Conservation (phyloP, 768 basidiomycete genomes). For the Pleurotus salmoneostramineus region DNA sequence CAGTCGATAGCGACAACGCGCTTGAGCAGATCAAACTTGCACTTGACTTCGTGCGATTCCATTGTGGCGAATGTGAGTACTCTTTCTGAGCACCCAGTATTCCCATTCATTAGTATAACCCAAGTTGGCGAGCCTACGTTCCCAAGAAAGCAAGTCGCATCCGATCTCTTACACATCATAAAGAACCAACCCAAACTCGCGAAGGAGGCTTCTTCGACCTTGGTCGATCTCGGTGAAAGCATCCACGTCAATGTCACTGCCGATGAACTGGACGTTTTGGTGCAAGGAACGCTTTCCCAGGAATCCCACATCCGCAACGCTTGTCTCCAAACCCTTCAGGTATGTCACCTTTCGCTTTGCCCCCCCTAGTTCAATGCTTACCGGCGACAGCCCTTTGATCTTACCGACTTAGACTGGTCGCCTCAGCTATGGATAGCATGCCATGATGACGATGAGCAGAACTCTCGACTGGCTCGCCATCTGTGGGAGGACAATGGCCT, state of each 20-base stretch:
- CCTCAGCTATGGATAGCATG: constrained; percentile 83
- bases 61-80: constrained; percentile 67
- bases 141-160: constrained; percentile 69
- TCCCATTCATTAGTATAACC: constrained; percentile 5
- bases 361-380: constrained; percentile 2
- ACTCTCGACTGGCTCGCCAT: constrained; percentile 71
- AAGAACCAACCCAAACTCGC: constrained; percentile 73
- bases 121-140: constrained; percentile 68
- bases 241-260: constrained; percentile 60
- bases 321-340: constrained; percentile 89
- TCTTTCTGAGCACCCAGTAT: neutral
- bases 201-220: constrained; percentile 78
- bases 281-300: constrained; percentile 75
- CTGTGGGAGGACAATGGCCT: constrained; percentile 96
- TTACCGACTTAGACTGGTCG: constrained; percentile 94
- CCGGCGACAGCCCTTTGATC: constrained; percentile 77
- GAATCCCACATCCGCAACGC: constrained; percentile 87
- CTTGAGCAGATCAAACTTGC: constrained; percentile 76
- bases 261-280: constrained; percentile 62
- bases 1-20: constrained; percentile 67
- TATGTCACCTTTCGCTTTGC: constrained; percentile 20
- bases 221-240: constrained; percentile 79
- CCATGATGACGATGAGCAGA: constrained; percentile 86
- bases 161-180: constrained; percentile 69
- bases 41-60: constrained; percentile 66